phyloP scores from a whole-genome alignment of 306 rosid genomes.

The Albizia julibrissin region DNA sequence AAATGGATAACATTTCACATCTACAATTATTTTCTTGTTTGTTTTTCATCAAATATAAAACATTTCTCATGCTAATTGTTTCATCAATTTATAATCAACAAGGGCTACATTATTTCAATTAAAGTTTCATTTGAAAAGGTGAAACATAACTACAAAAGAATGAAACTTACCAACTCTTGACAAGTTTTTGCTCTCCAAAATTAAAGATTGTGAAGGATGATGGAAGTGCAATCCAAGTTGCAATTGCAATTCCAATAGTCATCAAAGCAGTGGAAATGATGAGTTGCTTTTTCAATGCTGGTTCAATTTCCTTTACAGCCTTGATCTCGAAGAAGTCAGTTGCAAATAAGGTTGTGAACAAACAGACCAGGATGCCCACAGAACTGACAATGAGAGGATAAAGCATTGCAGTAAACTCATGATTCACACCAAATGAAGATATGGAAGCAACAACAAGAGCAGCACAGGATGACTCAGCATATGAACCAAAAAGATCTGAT shows the following conservation, averaged over 20 bases:
- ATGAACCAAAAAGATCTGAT: conserved; percentile 21
- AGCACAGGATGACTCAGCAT: conserved; percentile 19
- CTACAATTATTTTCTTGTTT: not conserved
- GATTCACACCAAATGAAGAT: conserved; percentile 24
- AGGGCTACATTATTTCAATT: not conserved
- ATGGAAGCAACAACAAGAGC: conserved; percentile 26
- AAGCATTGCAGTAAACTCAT: conserved; percentile 12
- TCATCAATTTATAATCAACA: not conserved
- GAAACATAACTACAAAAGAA: not conserved
- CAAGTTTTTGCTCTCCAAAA: not conserved
- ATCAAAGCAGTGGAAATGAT: conserved; percentile 12
- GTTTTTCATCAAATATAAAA: not conserved
- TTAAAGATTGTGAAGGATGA: conserved; percentile 2
- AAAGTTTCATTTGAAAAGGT: not conserved
- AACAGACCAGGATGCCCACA: conserved; percentile 4
- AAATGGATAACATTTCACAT: not conserved
- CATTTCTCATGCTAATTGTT: not conserved
- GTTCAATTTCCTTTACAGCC: conserved; percentile 22
- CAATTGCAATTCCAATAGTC: conserved; percentile 8
- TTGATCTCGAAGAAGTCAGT: conserved; percentile 25
- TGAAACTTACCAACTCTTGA: conserved; percentile 14
- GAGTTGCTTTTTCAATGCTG: conserved; percentile 10
- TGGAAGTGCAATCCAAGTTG: conserved; percentile 18
- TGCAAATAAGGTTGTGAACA: conserved; percentile 15
- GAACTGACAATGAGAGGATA: not conserved